Base-by-base conservation (phyloP, 202 grass and related monocot species). In the Musa balbisiana region DNA sequence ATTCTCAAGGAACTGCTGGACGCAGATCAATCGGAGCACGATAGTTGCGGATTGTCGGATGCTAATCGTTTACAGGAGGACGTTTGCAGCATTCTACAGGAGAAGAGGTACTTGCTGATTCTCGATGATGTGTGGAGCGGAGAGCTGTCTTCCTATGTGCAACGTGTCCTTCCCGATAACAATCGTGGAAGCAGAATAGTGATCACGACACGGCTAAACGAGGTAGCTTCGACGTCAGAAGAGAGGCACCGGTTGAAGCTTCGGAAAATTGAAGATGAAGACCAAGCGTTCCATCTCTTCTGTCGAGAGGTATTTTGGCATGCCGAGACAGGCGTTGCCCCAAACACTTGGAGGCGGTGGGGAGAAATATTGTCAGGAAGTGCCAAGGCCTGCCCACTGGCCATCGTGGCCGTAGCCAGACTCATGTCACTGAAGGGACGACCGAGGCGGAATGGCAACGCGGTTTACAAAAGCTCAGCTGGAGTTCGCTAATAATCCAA, bases 111-210 rank as follows among this genome's bases (percentile, higher is more conserved):
- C 71, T 26, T 89, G 2, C 60, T 89, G 62, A 33, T 88, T 21
- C 51, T 85, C 49, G 83, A 85, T 73, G 80, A 89, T 79, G 70
- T 80, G 17, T 83, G 83, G 83, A 62, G 77, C 22, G 80, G 20
- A 74, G 71, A 84, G 27, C 68, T 9, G 17, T 84, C 62, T 78
- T 52, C 64, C 13, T 49, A 69, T 24, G 53, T 87, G 29, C 53
- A 70, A 10, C 0, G 1, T 69, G 59, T 73, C 69, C 67, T 83
- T 16, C 50, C 22, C 6, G 51, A 24, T 27, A 76, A 67, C 16
- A 77, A 65, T 3, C 43, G 9, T 29, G 66, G 77, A 33, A 83
- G 85, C n/a, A 80, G 73, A 74, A 64, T 87, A 72, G 54, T 83
- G 11, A 67, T 83, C 53, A 83, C 85, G 51, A 83, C 81, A 26